Percentiles rank a stretch among this genome's conserved stretches.
These are phyloP conservation scores for Naganishia kalamii DNA, from an alignment of 768 basidiomycete species.

Conservation along the genomic window DNA sequence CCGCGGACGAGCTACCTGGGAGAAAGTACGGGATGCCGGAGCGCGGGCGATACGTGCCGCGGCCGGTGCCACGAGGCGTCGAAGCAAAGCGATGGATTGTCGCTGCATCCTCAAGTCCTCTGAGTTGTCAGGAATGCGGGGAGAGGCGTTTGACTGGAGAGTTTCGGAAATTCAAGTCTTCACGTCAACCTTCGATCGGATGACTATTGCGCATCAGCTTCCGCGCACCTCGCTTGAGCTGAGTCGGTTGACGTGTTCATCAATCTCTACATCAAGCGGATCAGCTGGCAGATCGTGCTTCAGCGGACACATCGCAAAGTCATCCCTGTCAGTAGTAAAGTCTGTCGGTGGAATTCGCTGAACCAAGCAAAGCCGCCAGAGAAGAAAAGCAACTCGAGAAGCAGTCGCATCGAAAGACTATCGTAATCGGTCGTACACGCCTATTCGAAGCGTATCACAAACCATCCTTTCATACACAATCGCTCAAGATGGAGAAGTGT, in stretches of 20 bases:
- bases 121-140: neutral
- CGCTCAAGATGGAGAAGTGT: slow-evolving; percentile 40
- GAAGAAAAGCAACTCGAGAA: neutral
- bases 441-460: too few species aligned
- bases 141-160: too few species aligned
- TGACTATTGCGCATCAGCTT: neutral
- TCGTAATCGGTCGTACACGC: too few species aligned
- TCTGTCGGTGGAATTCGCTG: neutral
- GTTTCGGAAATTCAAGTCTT: too few species aligned
- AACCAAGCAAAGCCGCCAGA: neutral
- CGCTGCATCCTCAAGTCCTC: slow-evolving; percentile 1
- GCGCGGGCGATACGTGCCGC: neutral
- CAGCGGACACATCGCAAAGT: neutral
- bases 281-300: neutral
- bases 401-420: too few species aligned
- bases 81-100: neutral
- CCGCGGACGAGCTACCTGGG: neutral
- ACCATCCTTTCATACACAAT: neutral
- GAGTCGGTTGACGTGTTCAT: too few species aligned
- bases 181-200: neutral
- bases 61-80: neutral
- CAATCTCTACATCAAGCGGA: too few species aligned
- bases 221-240: neutral
- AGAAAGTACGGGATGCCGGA: neutral
- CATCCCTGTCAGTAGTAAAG: neutral